Evolutionary conservation across 257 asterid species (phyloP), one percentile per base, ranked within the genome.

Genomic region (Hygrophila difformis): DNA sequence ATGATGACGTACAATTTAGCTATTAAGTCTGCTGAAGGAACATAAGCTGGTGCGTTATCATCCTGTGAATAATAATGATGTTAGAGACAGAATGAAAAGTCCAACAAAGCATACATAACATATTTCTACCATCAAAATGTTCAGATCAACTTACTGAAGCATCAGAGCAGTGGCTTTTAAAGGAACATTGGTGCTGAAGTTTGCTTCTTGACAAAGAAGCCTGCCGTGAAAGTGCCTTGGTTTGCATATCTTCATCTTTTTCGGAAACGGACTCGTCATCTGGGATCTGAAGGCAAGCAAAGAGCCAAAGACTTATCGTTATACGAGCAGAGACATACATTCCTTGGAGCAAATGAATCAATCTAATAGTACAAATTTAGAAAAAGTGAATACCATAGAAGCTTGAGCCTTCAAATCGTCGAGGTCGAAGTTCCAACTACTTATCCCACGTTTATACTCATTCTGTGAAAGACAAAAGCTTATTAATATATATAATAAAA

Each of bases 371-470:
- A 9, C 6, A 33, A 33, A 33, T 9, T 12, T 33, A 53, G 61
- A 34, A 47, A 65, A 22, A 35, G 6, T 33, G 46, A 38, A 35
- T 83, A 83, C 94, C 94, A 79, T 41, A 51, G 87, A 79, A 62
- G 94, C 94, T 71, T 76, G 87, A 40, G 91, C 79, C 74, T 83
- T 83, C 82, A 83, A 60, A 65, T 83, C 94, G 1, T 79, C 92
- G 18, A 83, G 78, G 74, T 83, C 54, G 65, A 83, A 83, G 63
- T 72, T 72, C 94, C 94, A 83, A 58, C 80, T 48, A 64, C 94
- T 83, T 31, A 83, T 80, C 35, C 94, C 94, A 8, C 94, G 84
- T 59, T 83, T 80, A 68, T 83, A 83, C 63, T 83, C 92, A 43
- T 67, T 76, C 94, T 79, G 84, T 5, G 12, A 33, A 26, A 26